Percentiles rank a stretch among this genome's conserved stretches.
phyloP scores from a whole-genome alignment of 1,139 yeast species.

The Candida dubliniensis region DNA sequence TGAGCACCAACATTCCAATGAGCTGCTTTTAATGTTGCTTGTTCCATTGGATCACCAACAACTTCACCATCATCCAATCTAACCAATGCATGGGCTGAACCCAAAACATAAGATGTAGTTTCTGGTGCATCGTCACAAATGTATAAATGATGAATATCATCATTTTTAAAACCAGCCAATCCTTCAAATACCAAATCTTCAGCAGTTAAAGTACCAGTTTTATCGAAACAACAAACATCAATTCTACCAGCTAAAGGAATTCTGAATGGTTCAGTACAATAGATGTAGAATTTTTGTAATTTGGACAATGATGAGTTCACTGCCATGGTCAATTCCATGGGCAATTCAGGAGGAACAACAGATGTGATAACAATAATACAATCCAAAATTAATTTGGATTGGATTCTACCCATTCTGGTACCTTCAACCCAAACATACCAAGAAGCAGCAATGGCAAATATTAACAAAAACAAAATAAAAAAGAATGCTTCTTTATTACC shows the following conservation, averaged over 20 bases:
- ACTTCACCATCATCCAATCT: slow-evolving; percentile 92
- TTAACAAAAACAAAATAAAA: slow-evolving; percentile 83
- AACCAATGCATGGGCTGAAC: slow-evolving; percentile 96
- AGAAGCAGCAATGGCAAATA: slow-evolving; percentile 93
- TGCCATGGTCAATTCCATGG: slow-evolving; percentile 99
- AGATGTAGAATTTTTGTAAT: slow-evolving; percentile 80
- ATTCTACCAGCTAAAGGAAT: slow-evolving; percentile 97
- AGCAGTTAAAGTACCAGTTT: slow-evolving; percentile 97
- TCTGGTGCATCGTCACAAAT: slow-evolving; percentile 61
- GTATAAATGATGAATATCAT: slow-evolving; percentile 57
- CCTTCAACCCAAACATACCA: slow-evolving; percentile 99
- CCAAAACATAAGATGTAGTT: slow-evolving; percentile 72
- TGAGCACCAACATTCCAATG: slow-evolving; percentile 81
- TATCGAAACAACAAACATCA: slow-evolving; percentile 97
- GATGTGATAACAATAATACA: slow-evolving; percentile 95
- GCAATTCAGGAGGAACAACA: slow-evolving; percentile 98
- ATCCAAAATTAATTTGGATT: slow-evolving; percentile 88
- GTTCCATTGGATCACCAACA: slow-evolving; percentile 99
- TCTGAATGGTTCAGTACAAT: slow-evolving; percentile 98
- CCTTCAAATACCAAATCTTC: slow-evolving; percentile 97
- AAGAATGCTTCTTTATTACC: slow-evolving; percentile 93
- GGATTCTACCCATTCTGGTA: slow-evolving; percentile 90
- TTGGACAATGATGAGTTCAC: slow-evolving; percentile 90
- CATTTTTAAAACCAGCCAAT: slow-evolving; percentile 72
- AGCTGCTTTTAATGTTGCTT: slow-evolving; percentile 87